These are phyloP conservation scores for Phaeomoniella chlamydospora DNA, from an alignment of 2,329 filamentous ascomycete species.

Conservation along the genomic window DNA sequence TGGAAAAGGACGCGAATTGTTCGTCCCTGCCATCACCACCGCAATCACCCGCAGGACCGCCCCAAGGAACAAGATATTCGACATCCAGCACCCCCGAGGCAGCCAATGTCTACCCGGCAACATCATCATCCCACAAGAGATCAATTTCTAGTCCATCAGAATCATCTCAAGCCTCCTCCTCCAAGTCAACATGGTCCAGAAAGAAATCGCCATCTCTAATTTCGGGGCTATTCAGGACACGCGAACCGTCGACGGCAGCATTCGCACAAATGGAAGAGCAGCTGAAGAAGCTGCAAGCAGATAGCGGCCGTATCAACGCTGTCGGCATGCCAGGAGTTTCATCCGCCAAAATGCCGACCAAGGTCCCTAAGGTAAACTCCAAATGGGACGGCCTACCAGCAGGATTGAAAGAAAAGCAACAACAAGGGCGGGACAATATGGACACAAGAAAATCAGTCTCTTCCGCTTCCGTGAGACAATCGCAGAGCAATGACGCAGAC, in stretches of 20 bases:
- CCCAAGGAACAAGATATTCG: constrained; percentile 1
- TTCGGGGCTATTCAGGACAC: constrained; percentile 30
- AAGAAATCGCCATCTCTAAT: constrained; percentile 22
- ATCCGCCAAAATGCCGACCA: constrained; percentile 29
- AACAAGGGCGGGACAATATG: constrained; percentile 3
- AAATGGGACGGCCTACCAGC: constrained; percentile 39
- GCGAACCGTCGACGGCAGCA: constrained; percentile 33
- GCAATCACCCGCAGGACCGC: too few species aligned
- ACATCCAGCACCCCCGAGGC: constrained; percentile 1
- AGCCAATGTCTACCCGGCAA: too few species aligned
- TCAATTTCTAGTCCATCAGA: too few species aligned
- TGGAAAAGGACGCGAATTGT: constrained; percentile 1
- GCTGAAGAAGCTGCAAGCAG: constrained; percentile 19
- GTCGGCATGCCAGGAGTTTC: constrained; percentile 22
- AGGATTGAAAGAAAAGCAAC: constrained; percentile 17
- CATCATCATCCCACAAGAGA: too few species aligned
- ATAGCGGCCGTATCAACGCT: constrained; percentile 15
- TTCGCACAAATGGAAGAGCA: constrained; percentile 28
- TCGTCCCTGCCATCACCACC: too few species aligned
- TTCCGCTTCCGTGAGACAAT: not conserved
- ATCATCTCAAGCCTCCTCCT: too few species aligned
- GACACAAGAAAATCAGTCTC: not conserved
- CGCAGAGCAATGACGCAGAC: constrained; percentile 4
- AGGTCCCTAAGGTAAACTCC: constrained; percentile 37
- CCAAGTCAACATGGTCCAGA: not conserved